phyloP scores from a whole-genome alignment of 1,139 yeast species.

The Zygosaccharomyces sapae region DNA sequence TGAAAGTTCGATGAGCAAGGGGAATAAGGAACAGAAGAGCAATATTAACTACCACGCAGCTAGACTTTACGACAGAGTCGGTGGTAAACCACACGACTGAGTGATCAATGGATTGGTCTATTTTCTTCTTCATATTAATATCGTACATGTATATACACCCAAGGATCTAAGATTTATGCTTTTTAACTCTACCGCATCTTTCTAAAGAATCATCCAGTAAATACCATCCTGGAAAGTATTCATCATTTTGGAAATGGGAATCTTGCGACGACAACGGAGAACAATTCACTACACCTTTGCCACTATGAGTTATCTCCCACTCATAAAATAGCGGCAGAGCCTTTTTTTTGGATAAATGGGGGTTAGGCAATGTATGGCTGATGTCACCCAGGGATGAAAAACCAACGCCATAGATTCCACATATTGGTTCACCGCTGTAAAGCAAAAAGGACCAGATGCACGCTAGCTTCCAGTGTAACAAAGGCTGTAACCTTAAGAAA shows the following conservation, averaged over 20 bases:
- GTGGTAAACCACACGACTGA: conserved; percentile 64
- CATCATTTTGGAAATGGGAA: conserved; percentile 8
- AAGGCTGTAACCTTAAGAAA: conserved; percentile 35
- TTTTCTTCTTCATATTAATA: not conserved
- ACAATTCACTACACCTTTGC: conserved; percentile 5
- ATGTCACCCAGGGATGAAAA: conserved; percentile 36
- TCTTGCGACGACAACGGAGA: not conserved
- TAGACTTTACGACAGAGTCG: conserved; percentile 72
- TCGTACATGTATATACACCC: conserved; percentile 11
- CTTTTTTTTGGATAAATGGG: conserved; percentile 18
- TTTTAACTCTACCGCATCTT: conserved; percentile 34
- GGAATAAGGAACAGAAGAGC: conserved; percentile 30
- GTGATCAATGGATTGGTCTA: not conserved
- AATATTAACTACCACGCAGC: conserved; percentile 76
- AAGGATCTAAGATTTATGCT: not conserved
- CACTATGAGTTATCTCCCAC: conserved; percentile 3
- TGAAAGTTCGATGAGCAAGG: conserved; percentile 29
- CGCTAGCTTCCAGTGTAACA: conserved; percentile 35
- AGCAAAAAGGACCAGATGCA: conserved; percentile 36
- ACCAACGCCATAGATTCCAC: conserved; percentile 33
- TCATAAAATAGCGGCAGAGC: conserved; percentile 16
- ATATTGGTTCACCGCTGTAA: conserved; percentile 35
- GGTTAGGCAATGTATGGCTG: conserved; percentile 33
- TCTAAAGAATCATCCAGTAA: conserved; percentile 31
- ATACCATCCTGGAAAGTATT: conserved; percentile 37